Evolutionary conservation across 805 yeast species (phyloP).

Genomic region (Sugiyamaella qingdaonensis): DNA sequence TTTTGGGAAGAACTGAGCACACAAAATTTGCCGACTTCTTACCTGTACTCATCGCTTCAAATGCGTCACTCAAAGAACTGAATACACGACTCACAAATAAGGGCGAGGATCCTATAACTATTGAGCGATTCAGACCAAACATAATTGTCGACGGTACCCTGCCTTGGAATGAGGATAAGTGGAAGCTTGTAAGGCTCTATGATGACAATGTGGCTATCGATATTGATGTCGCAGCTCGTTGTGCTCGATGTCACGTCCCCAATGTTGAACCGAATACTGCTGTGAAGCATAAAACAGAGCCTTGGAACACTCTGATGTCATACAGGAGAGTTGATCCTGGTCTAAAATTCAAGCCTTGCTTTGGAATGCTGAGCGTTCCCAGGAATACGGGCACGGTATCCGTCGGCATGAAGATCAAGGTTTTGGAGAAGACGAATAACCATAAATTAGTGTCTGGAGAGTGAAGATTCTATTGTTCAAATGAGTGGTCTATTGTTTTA

Average conservation of each 20-base stretch:
- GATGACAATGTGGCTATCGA: neutral
- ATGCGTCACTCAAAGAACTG: neutral
- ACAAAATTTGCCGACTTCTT: neutral
- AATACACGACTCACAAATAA: neutral
- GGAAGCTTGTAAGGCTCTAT: neutral
- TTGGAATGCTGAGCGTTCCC: conserved; percentile 1
- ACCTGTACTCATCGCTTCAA: neutral
- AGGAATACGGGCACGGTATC: neutral
- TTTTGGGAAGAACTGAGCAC: neutral
- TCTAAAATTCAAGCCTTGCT: neutral
- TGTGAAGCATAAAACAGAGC: neutral
- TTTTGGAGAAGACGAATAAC: neutral
- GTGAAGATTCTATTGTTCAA: too few species aligned
- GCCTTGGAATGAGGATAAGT: neutral
- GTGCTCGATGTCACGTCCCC: neutral
- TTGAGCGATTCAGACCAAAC: neutral
- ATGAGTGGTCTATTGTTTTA: too few species aligned
- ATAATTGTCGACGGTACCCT: neutral
- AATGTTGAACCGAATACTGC: neutral
- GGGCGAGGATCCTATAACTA: neutral
- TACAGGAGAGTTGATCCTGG: conserved; percentile 1
- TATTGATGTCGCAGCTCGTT: conserved; percentile 2
- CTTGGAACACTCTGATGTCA: conserved; percentile 1
- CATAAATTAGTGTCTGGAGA: neutral
- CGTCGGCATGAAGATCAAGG: neutral